A percentile compares a stretch with the other conserved stretches of the same genome.
phyloP scores from a whole-genome alignment of 1,284 basidiomycete species.

The Ceraceosorus bombacis region DNA sequence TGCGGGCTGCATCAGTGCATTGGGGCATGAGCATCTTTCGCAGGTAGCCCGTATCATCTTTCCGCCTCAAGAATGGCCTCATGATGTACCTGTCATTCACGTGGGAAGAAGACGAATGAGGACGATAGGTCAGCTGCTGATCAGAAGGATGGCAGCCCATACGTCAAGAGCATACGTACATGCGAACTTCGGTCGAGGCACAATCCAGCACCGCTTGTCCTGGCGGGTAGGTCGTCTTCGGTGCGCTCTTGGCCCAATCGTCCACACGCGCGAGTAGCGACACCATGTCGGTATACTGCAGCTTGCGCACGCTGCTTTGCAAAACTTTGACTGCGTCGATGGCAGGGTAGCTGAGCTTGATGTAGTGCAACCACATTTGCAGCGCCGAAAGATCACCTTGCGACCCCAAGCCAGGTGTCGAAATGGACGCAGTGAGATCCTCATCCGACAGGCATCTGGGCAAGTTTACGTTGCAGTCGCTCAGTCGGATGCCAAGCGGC shows the following conservation, averaged over 20 bases:
- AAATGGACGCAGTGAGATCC: not conserved
- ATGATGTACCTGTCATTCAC: conserved; percentile 22
- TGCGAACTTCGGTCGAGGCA: conserved; percentile 30
- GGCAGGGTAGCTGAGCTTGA: conserved; percentile 34
- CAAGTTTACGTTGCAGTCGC: conserved; percentile 31
- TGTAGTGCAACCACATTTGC: conserved; percentile 20
- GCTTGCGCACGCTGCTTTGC: conserved; percentile 16
- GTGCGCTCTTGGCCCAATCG: conserved; percentile 28
- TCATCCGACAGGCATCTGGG: conserved; percentile 25
- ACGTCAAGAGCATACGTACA: conserved; percentile 1
- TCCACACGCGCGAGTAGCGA: conserved; percentile 29
- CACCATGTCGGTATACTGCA: conserved; percentile 36
- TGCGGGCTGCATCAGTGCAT: conserved; percentile 30
- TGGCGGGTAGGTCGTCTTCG: conserved; percentile 23
- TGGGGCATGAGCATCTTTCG: conserved; percentile 36
- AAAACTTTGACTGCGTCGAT: conserved; percentile 32
- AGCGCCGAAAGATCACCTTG: too few species aligned
- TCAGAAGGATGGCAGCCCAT: too few species aligned
- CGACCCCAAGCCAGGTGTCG: too few species aligned
- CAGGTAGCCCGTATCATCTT: conserved; percentile 5
- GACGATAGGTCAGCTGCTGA: too few species aligned
- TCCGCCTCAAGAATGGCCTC: conserved; percentile 34
- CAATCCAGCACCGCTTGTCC: conserved; percentile 31
- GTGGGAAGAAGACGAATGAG: too few species aligned
- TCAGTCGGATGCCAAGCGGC: conserved; percentile 28